Percentiles rank a stretch among this genome's conserved stretches.
Conservation (phyloP, 2,329 filamentous ascomycete genomes). For the Neopestalotiopsis sp. region DNA sequence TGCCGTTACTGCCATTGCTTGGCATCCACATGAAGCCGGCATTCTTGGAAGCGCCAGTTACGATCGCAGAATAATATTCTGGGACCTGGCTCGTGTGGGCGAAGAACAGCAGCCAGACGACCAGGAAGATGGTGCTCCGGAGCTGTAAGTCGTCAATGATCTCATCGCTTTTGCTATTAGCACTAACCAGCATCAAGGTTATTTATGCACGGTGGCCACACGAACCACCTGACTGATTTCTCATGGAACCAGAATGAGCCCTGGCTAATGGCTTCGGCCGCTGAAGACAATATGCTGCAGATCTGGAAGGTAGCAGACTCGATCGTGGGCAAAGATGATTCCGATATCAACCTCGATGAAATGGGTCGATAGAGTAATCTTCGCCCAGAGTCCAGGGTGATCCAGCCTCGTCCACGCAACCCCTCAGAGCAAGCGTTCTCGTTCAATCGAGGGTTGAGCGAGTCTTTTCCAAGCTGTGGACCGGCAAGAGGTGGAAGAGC, state of each 20-base stretch:
- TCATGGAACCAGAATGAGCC: slow-evolving; percentile 97
- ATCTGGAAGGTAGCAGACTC: slow-evolving; percentile 89
- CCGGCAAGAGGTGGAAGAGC: no score
- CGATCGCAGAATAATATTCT: slow-evolving; percentile 92
- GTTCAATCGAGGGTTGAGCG: no score
- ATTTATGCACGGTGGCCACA: slow-evolving; percentile 99
- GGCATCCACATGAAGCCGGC: slow-evolving; percentile 90
- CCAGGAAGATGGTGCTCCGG: slow-evolving; percentile 90
- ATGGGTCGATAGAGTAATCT: slow-evolving; percentile 62
- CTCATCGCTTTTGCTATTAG: background rate
- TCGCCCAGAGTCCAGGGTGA: background rate
- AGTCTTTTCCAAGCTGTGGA: no score
- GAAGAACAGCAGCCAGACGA: slow-evolving; percentile 96
- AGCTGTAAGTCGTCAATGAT: slow-evolving; percentile 69
- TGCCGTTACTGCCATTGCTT: slow-evolving; percentile 88
- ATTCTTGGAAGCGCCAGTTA: slow-evolving; percentile 92
- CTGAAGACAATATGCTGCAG: slow-evolving; percentile 95
- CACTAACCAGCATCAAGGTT: slow-evolving; percentile 56
- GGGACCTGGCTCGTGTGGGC: slow-evolving; percentile 90
- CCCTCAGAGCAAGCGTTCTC: no score
- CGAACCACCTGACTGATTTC: slow-evolving; percentile 94
- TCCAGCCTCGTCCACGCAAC: no score
- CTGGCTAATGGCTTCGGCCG: slow-evolving; percentile 94
- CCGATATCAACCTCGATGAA: slow-evolving; percentile 78
- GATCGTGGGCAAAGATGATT: slow-evolving; percentile 78